Evolutionary conservation across 192 early-diverging fungal species (phyloP).

Genomic region (Geranomyces michiganensis): DNA sequence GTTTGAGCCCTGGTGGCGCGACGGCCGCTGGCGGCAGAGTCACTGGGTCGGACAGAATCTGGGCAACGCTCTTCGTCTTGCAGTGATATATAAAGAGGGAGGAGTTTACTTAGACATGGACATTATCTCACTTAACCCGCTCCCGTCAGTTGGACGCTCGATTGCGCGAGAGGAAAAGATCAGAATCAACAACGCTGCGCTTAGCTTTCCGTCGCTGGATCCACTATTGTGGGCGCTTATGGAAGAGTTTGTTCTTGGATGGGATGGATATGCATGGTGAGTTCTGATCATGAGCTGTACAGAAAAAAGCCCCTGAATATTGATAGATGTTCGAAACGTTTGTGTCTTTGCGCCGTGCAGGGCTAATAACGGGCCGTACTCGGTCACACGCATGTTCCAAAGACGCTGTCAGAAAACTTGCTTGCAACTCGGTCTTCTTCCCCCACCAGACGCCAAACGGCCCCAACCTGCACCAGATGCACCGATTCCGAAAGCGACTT

Average conservation of each 20-base stretch:
- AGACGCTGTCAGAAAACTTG: constrained; percentile 14
- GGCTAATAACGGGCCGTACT: constrained; percentile 40
- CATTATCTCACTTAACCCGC: constrained; percentile 41
- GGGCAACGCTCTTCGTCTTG: constrained; percentile 42
- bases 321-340: no score
- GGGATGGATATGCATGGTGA: constrained; percentile 39
- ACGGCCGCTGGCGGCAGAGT: constrained; percentile 16
- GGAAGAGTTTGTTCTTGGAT: constrained; percentile 44
- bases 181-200: constrained; percentile 39
- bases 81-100: constrained; percentile 32
- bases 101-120: constrained; percentile 47
- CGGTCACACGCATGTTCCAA: constrained; percentile 12
- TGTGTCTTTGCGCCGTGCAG: no score
- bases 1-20: constrained; percentile 34
- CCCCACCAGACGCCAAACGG: background rate
- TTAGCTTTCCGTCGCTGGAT: constrained; percentile 36
- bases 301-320: background rate
- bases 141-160: constrained; percentile 27
- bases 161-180: constrained; percentile 28
- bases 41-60: constrained; percentile 44
- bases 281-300: no score
- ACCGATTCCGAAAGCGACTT: no score
- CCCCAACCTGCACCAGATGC: background rate
- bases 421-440: constrained; percentile 10
- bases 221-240: constrained; percentile 39